Percentiles rank a stretch among this genome's conserved stretches.
phyloP scores from a whole-genome alignment of 192 early-diverging fungal genomes.

The Chytriomyces hyalinus region DNA sequence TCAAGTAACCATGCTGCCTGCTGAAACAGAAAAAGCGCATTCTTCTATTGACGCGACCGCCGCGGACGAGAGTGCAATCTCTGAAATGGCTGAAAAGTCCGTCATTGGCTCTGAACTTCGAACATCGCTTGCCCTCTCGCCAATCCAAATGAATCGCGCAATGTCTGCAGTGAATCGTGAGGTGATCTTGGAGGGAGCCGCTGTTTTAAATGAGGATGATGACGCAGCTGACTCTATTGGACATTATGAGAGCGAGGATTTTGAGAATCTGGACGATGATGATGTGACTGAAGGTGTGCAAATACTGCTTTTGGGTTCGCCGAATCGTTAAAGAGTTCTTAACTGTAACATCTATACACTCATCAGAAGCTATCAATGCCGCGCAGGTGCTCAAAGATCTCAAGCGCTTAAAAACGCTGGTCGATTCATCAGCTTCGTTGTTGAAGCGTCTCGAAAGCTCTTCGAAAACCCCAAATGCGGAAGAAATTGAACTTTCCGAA shows the following conservation, averaged over 20 bases:
- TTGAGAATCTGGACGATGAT: slow-evolving; percentile 11
- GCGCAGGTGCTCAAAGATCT: slow-evolving; percentile 28
- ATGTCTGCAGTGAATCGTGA: slow-evolving; percentile 38
- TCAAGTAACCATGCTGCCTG: not conserved
- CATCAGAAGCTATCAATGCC: not conserved
- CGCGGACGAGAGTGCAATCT: slow-evolving; percentile 9
- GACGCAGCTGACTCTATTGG: not conserved
- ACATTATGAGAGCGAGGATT: slow-evolving; percentile 19
- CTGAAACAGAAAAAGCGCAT: not conserved
- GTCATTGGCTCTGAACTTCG: not conserved
- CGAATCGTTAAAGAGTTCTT: too few species aligned
- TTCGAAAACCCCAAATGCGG: not conserved
- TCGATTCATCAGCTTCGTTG: slow-evolving; percentile 2
- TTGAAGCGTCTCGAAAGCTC: not conserved
- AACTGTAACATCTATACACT: not conserved
- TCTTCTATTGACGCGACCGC: not conserved
- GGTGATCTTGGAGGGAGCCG: slow-evolving; percentile 26
- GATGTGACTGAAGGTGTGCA: slow-evolving; percentile 1
- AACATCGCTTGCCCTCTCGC: not conserved
- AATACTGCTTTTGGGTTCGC: too few species aligned
- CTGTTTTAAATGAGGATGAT: not conserved
- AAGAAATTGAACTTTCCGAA: slow-evolving; percentile 15
- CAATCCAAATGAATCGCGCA: slow-evolving; percentile 1
- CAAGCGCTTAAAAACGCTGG: not conserved
- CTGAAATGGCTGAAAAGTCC: slow-evolving; percentile 38